These are phyloP conservation scores for Pulveroboletus sp. DNA, from an alignment of 768 basidiomycete genomes.

Conservation along the genomic window DNA sequence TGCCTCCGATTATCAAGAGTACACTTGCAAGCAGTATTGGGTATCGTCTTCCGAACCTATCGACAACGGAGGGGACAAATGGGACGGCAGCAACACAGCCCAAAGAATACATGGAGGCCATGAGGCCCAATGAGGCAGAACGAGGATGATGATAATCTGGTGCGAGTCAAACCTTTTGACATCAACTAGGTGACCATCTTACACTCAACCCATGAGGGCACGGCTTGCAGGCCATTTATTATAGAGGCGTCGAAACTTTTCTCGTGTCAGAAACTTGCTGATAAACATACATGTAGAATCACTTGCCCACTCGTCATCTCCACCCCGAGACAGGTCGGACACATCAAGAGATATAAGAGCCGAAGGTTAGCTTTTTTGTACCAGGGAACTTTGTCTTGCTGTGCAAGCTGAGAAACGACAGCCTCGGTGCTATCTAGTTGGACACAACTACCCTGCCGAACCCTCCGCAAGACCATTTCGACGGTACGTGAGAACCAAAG, in stretches of 20 bases:
- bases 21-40: slow-evolving; percentile 13
- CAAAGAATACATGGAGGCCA: slow-evolving; percentile 53
- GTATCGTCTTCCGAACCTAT: slow-evolving; percentile 13
- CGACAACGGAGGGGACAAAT: slow-evolving; percentile 18
- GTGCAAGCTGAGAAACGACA: slow-evolving; percentile 17
- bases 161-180: background rate
- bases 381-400: slow-evolving; percentile 53
- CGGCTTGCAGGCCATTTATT: slow-evolving; percentile 59
- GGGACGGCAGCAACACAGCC: slow-evolving; percentile 54
- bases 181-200: slow-evolving; percentile 6
- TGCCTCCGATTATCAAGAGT: slow-evolving; percentile 7
- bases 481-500: background rate
- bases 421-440: slow-evolving; percentile 2
- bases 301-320: slow-evolving; percentile 18
- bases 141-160: slow-evolving; percentile 53
- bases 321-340: slow-evolving; percentile 35
- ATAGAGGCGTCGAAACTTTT: slow-evolving; percentile 41
- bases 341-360: slow-evolving; percentile 48
- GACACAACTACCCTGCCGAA: background rate
- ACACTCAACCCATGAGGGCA: slow-evolving; percentile 55
- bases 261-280: background rate
- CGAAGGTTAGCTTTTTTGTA: slow-evolving; percentile 58
- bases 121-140: slow-evolving; percentile 34
- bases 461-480: slow-evolving; percentile 3
- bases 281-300: background rate